A percentile compares a stretch with the other conserved stretches of the same genome.
phyloP scores from a whole-genome alignment of 768 basidiomycete genomes.

The Russula emetica region DNA sequence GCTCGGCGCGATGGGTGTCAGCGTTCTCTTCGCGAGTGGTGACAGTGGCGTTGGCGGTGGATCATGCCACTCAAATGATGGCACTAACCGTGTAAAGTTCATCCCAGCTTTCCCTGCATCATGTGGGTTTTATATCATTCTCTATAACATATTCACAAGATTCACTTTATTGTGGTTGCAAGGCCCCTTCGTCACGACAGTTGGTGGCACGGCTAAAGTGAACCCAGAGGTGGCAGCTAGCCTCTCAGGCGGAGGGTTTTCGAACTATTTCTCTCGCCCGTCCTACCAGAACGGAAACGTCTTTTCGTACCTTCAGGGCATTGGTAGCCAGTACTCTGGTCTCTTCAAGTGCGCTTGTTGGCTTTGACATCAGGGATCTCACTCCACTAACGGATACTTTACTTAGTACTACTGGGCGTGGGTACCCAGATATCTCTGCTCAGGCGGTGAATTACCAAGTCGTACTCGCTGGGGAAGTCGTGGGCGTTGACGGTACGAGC shows the following conservation, averaged over 20 bases:
- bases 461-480: constrained; percentile 44
- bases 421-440: constrained; percentile 41
- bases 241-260: constrained; percentile 70
- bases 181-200: constrained; percentile 59
- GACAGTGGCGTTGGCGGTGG: constrained; percentile 61
- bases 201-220: constrained; percentile 54
- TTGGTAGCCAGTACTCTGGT: constrained; percentile 47
- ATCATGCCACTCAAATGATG: constrained; percentile 44
- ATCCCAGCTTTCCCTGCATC: constrained; percentile 39
- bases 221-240: constrained; percentile 56
- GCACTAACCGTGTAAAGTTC: constrained; percentile 33
- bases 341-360: constrained; percentile 49
- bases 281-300: constrained; percentile 35
- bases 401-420: constrained; percentile 33
- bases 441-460: constrained; percentile 54
- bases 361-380: background rate
- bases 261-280: constrained; percentile 37
- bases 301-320: constrained; percentile 32
- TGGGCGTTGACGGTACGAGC: constrained; percentile 45
- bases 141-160: background rate
- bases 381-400: background rate
- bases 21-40: constrained; percentile 60
- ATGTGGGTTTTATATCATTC: constrained; percentile 34
- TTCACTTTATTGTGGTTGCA: background rate
- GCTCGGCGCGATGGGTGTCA: constrained; percentile 56